Conservation (phyloP, 108 stramenopile species). For the Skeletonema marinoi region DNA sequence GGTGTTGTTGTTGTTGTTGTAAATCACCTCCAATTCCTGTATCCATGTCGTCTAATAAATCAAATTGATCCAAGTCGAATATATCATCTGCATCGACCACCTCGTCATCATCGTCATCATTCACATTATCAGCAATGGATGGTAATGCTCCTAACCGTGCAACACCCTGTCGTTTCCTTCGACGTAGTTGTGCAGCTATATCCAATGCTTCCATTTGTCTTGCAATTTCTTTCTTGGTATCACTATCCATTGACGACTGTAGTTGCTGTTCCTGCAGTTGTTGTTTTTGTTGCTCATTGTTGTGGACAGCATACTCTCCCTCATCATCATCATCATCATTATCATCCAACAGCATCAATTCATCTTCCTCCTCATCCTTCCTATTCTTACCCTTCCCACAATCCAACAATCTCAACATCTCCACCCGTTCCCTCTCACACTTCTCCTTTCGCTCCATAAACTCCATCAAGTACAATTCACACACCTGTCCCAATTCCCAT, state of each 20-base stretch:
- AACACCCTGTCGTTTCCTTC: slow-evolving; percentile 1
- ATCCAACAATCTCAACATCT: slow-evolving; percentile 21
- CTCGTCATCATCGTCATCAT: slow-evolving; percentile 27
- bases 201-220: slow-evolving; percentile 54
- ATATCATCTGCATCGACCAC: slow-evolving; percentile 3
- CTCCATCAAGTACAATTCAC: slow-evolving; percentile 71
- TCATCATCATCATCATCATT: slow-evolving; percentile 11
- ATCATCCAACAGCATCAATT: not conserved
- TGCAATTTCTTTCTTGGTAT: slow-evolving; percentile 51
- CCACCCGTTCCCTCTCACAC: slow-evolving; percentile 20
- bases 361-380: slow-evolving; percentile 13
- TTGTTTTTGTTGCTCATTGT: not conserved
- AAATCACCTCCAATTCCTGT: not conserved
- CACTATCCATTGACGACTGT: slow-evolving; percentile 16
- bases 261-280: too few relatives aligned
- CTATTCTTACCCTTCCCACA: slow-evolving; percentile 21
- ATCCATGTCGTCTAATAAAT: not conserved
- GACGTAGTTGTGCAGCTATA: slow-evolving; percentile 28
- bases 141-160: not conserved
- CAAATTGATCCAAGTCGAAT: not conserved
- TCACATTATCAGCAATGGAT: slow-evolving; percentile 14
- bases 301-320: not conserved
- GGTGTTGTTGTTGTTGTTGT: not conserved
- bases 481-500: slow-evolving; percentile 74
- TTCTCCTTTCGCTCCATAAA: slow-evolving; percentile 29